Conservation (phyloP, 768 basidiomycete species). For the Leccinum disarticulatum region DNA sequence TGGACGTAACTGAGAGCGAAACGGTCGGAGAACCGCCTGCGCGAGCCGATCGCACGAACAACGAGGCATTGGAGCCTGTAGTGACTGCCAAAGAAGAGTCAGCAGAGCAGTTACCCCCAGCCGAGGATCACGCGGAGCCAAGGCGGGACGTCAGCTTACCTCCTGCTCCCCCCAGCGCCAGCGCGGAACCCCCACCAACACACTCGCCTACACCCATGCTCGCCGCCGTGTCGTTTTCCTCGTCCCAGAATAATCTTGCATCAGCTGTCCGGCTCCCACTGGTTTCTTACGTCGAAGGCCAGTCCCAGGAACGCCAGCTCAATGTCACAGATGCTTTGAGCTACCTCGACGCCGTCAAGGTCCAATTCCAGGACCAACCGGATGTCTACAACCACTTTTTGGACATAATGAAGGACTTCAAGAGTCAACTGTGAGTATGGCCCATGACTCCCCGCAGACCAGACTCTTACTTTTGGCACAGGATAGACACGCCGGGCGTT, state of each 20-base stretch:
- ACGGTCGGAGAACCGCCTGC: conserved; percentile 13
- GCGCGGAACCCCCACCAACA: conserved; percentile 8
- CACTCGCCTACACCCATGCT: conserved; percentile 15
- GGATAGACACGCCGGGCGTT: conserved; percentile 97
- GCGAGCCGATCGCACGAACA: conserved; percentile 8
- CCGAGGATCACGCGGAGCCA: conserved; percentile 14
- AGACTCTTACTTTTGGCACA: conserved; percentile 31
- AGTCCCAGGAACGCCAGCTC: conserved; percentile 43
- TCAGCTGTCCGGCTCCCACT: conserved; percentile 19
- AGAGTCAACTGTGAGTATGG: conserved; percentile 53
- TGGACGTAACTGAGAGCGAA: conserved; percentile 23
- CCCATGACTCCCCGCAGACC: background rate
- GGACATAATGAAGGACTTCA: conserved; percentile 78
- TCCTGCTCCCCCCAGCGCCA: conserved; percentile 8
- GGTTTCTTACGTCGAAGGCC: conserved; percentile 26
- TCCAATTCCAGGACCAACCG: conserved; percentile 56
- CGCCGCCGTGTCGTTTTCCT: conserved; percentile 15
- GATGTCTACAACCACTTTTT: conserved; percentile 64
- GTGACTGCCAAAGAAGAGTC: conserved; percentile 6
- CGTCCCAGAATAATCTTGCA: conserved; percentile 1
- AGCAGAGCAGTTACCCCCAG: conserved; percentile 7
- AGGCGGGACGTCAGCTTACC: conserved; percentile 30
- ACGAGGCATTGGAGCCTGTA: conserved; percentile 2
- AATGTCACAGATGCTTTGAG: conserved; percentile 63
- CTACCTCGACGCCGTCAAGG: conserved; percentile 65